Evolutionary conservation across 768 basidiomycete genomes (phyloP), one percentile per base, ranked within the genome.

Genomic region (Mycena rosella): DNA sequence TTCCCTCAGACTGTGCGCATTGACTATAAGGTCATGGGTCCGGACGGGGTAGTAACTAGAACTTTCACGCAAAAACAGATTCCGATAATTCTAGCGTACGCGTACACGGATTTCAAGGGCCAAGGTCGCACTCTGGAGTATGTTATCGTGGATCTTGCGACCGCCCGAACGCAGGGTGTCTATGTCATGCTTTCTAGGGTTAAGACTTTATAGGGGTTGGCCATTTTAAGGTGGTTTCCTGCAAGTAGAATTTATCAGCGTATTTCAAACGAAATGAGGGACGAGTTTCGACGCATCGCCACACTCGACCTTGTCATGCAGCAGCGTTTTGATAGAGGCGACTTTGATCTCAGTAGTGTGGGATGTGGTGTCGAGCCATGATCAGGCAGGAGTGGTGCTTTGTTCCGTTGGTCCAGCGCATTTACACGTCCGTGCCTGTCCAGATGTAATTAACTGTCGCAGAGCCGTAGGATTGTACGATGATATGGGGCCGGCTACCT

Each of bases 101-200:
- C 22, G 24, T 49, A 49, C n/a, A 49, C 48, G 17, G 48, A 49
- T 29, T 49, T 49, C 18, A 49, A 49, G 48, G 29, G 48, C 29
- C 48, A 49, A 15, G 48, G 48, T 10, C 24, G 48, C 3, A 49
- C 48, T 27, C 22, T 49, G n/a, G 26, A 49, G 13, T 29, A 15
- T 27, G 48, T 49, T 8, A 29, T 49, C 48, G 48, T 49, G 26
- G 48, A 49, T n/a, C 15, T 59, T 22, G 20, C 40, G 2, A 45
- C 40, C 20, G 57, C 57, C 5, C 26, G 36, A 32, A 38, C 22
- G 18, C 44, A 45, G 61, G 70, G 74, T 2, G 68, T 73, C 2
- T 78, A 78, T 58, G 77, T 78, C 2, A 78, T 78, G 76, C 59
- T 78, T 2, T 78, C 77, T 1, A n/a, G 76, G 22, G 75, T 76